Base-by-base conservation (phyloP, 2,329 filamentous ascomycete genomes). In the Penicillium capsulatum region DNA sequence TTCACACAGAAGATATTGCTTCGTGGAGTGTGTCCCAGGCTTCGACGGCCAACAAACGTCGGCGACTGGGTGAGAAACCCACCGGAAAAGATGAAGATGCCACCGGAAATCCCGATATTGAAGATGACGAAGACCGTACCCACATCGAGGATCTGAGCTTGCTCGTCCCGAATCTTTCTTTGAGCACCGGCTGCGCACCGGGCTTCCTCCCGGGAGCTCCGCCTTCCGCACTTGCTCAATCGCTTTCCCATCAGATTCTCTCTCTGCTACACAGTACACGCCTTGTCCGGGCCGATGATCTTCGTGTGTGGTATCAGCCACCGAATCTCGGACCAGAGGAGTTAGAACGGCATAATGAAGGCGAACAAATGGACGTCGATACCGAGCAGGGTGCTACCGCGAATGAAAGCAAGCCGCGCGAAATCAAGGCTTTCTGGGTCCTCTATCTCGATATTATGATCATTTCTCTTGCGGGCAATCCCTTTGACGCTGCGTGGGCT, bases 371-470 rank as follows among this genome's bases (percentile, higher is more conserved):
- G 17, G 68, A 66, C 11, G 70, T 72, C 11, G 71, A 75, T 15
- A 70, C 73, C 3, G 65, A 70, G 38, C 59, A 67, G 16, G 53
- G 54, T 27, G 50, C 55, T 4, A 44, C 48, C 9, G 47, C 54
- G 2, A 51, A 49, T 17, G 47, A 49, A 31, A 31, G 50, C 2
- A 55, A 64, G 10, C 51, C 56, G 28, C 61, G 63, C 6, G 74
- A 80, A 47, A 66, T 91, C 8, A 91, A 86, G 61, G 92, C 84
- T 0, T 97, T 94, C 65, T 98, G 91, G 92, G 83, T 86, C 7
- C 79, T 98, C 14, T 96, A 95, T 65, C 86, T 98, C 50, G 91
- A 97, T 60, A 75, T 96, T n/a, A 78, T 96, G 59, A 92, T 95
- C 67, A 83, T 98, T 51, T 94, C 87, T 0, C 80, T 95, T 34